Evolutionary conservation across 495 filamentous ascomycete species (phyloP), one percentile per base, ranked within the genome.

Genomic region (Parathielavia hyrcaniae): DNA sequence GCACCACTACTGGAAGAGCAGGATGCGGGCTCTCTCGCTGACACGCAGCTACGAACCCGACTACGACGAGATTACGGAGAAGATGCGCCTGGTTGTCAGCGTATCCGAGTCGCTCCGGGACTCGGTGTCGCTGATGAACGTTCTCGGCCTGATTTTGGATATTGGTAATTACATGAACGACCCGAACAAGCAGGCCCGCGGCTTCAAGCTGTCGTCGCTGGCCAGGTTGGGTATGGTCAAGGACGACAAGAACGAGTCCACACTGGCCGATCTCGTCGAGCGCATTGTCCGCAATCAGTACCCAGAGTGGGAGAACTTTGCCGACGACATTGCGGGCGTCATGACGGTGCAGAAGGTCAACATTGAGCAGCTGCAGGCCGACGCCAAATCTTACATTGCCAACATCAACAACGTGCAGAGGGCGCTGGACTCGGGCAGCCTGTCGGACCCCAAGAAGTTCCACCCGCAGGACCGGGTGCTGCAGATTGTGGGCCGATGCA

Each of bases 121-220:
- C 62, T 97, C 92, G 3, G 89, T 95, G 4, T 83, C 89, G 9
- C 75, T 98, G 64, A 96, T 97, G 83, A 96, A 93, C 59, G 90
- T 98, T 43, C 85, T 98, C 20, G 92, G 92, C 59, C 77, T 98
- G 48, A 98, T 98, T 69, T 77, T 97, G 62, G 90, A 96, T 73
- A 95, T 98, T 66, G 93, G 93, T 67, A 98, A 98, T 68, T 98
- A 93, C 79, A 98, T 98, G 93, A 98, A 98, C 75, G 93, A 97
- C 65, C 85, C 91, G 48, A 97, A 96, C 71, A 98, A 98, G 73
- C 95, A 97, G 72, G 93, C 95, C 2, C 88, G 86, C 60, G 93
- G 93, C 48, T 98, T 98, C 85, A 98, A 98, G 73, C 82, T 98
- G 23, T 90, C 90, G 63, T 95, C 93, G 1, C 85, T 98, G n/a